A percentile compares a stretch with the other conserved stretches of the same genome.
These are phyloP conservation scores for Eragrostis tef DNA, from an alignment of 202 grass and related monocot genomes.

Conservation along the genomic window DNA sequence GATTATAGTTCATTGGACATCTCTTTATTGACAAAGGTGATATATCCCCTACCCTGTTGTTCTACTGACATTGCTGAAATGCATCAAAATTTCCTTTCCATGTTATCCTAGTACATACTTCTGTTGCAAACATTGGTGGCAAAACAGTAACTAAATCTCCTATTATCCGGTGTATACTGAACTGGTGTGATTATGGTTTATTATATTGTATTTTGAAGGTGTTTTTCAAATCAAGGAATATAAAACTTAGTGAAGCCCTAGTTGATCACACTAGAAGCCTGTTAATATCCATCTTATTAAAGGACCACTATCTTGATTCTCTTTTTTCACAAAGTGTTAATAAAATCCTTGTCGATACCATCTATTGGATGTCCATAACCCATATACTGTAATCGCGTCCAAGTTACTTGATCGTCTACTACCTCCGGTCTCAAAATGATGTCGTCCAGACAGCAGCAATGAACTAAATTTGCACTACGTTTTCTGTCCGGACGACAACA, in stretches of 20 bases:
- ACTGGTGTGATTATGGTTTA: not conserved
- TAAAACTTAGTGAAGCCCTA: not conserved
- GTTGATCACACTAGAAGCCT: not conserved
- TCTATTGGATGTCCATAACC: not conserved
- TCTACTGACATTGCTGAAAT: conserved; percentile 3
- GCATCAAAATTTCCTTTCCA: conserved; percentile 35
- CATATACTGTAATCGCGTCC: not conserved
- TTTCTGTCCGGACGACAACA: too few relatives aligned
- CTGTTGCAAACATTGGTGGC: not conserved
- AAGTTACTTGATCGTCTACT: not conserved
- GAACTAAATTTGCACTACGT: too few relatives aligned
- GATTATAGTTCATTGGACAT: conserved; percentile 94
- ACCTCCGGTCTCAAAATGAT: too few relatives aligned
- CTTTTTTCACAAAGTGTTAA: too few relatives aligned
- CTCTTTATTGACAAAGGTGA: conserved; percentile 83
- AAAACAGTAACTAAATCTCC: not conserved
- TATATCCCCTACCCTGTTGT: conserved; percentile 27
- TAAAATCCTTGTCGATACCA: not conserved
- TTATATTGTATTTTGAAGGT: conserved; percentile 26
- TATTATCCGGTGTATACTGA: not conserved
- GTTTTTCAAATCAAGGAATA: not conserved
- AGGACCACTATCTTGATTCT: too few relatives aligned
- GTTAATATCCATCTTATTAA: too few relatives aligned
- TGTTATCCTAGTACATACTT: conserved; percentile 22
- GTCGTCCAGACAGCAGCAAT: too few relatives aligned